Base-by-base conservation (phyloP, 345 rosid species). In the Physaria fendleri region DNA sequence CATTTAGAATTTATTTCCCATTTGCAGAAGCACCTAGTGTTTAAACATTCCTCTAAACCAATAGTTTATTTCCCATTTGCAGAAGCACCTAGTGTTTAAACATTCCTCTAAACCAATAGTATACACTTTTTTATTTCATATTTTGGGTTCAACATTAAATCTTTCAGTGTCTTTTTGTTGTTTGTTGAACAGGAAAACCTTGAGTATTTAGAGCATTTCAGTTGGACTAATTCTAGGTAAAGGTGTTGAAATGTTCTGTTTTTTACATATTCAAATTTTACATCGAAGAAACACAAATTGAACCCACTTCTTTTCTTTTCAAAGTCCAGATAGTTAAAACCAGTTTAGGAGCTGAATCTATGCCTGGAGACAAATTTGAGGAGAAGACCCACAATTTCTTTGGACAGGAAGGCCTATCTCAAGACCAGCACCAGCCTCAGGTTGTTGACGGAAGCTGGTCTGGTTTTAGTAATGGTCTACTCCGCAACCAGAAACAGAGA, bases 351-450 rank as follows among this genome's bases (percentile, higher is more conserved):
- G 72, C 63, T 43, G 74, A 74, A 81, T 81, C 95, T 77, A 88
- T 91, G 96, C 88, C 96, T 85, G 98, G 95, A 71, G 85, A 91
- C 85, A 88, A 87, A 81, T 78, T 73, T 77, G 96, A 90, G 71
- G 98, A 91, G 73, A 84, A 83, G 81, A 81, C 79, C 74, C 95
- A 88, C 74, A 81, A 88, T 81, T 85, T 84, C 76, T 79, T 85
- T 78, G 88, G 79, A 71, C 90, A 77, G 65, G 92, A 84, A 65
- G 76, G 71, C 70, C 68, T 80, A 67, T 67, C 86, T 43, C 96
- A 78, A 68, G 81, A 73, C 66, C 96, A 82, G 71, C 82, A 75
- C 51, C 84, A 73, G 20, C 66, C 87, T 15, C 85, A 79, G 73
- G 75, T 76, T 60, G 76, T 71, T 64, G 95, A 84, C 12, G 74